phyloP scores from a whole-genome alignment of 192 early-diverging fungal genomes.

The Geranomyces variabilis region DNA sequence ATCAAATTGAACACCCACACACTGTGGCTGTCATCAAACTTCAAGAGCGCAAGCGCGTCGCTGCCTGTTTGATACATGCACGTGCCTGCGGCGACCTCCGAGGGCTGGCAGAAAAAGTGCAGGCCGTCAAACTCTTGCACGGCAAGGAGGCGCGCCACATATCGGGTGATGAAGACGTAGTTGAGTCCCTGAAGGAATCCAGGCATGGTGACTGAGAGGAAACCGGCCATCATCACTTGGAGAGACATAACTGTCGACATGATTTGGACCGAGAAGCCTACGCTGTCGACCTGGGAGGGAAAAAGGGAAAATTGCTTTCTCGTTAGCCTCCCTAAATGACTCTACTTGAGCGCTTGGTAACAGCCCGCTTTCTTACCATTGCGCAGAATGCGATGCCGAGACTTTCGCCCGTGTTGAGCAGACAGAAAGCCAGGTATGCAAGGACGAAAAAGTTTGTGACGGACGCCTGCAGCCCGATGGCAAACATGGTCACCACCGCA shows the following conservation, averaged over 20 bases:
- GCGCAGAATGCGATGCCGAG: slow-evolving; percentile 55
- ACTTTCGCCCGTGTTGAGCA: slow-evolving; percentile 45
- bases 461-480: slow-evolving; percentile 26
- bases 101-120: slow-evolving; percentile 25
- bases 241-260: slow-evolving; percentile 45
- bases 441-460: slow-evolving; percentile 37
- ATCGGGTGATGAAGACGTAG: slow-evolving; percentile 42
- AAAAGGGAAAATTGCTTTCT: neutral
- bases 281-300: slow-evolving; percentile 18
- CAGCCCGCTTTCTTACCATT: slow-evolving; percentile 17
- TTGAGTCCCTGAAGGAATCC: slow-evolving; percentile 43
- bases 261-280: slow-evolving; percentile 50
- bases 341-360: neutral
- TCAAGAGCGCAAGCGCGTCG: slow-evolving; percentile 40
- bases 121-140: slow-evolving; percentile 26
- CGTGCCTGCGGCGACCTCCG: slow-evolving; percentile 12
- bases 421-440: slow-evolving; percentile 24
- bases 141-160: slow-evolving; percentile 38
- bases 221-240: slow-evolving; percentile 29
- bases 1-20: slow-evolving; percentile 23
- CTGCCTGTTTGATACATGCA: slow-evolving; percentile 43
- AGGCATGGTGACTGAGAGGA: slow-evolving; percentile 42
- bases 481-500: slow-evolving; percentile 32
- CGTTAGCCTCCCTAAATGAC: neutral
- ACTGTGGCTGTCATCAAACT: slow-evolving; percentile 21